Percentiles rank a stretch among this genome's conserved stretches.
Evolutionary conservation across 2,329 filamentous ascomycete species (phyloP).

Genomic region (Kalaharituber pfeilii): DNA sequence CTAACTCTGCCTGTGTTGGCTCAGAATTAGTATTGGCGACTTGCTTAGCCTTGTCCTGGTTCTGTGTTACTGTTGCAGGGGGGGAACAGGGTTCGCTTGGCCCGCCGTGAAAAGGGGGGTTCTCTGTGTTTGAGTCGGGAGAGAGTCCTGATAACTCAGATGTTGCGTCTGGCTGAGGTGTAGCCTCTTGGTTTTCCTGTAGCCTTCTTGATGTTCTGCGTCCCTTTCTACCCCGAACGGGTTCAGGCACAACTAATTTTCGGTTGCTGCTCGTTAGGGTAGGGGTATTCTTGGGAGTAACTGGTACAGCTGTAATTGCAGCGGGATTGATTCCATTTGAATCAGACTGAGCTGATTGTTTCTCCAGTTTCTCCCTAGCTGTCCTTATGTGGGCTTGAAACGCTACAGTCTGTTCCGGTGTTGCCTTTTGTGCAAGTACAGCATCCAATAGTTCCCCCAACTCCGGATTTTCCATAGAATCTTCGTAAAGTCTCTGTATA

Average conservation of each 20-base stretch:
- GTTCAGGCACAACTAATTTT: not conserved
- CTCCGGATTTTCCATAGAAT: slow-evolving; percentile 15
- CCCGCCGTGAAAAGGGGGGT: not conserved
- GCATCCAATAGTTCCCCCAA: slow-evolving; percentile 18
- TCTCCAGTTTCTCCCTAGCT: slow-evolving; percentile 13
- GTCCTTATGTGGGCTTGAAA: slow-evolving; percentile 18
- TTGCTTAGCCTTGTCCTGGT: slow-evolving; percentile 1
- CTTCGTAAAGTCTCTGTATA: slow-evolving; percentile 19
- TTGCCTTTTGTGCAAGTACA: slow-evolving; percentile 18
- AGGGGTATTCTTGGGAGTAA: not conserved
- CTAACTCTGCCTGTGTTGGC: not conserved
- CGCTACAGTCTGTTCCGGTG: slow-evolving; percentile 15
- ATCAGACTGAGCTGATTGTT: not conserved
- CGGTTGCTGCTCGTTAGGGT: not conserved
- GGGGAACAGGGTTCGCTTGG: not conserved
- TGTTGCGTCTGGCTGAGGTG: not conserved
- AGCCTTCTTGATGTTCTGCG: not conserved
- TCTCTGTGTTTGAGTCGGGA: not conserved
- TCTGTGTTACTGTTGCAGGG: not conserved
- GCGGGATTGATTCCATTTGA: not conserved
- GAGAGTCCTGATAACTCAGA: not conserved
- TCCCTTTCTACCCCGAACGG: not conserved
- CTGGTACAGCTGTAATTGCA: not conserved
- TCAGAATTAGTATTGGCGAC: not conserved
- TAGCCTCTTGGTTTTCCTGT: not conserved